These are phyloP conservation scores for Dendryphion nanum DNA, from an alignment of 2,329 filamentous ascomycete genomes.

Conservation along the genomic window DNA sequence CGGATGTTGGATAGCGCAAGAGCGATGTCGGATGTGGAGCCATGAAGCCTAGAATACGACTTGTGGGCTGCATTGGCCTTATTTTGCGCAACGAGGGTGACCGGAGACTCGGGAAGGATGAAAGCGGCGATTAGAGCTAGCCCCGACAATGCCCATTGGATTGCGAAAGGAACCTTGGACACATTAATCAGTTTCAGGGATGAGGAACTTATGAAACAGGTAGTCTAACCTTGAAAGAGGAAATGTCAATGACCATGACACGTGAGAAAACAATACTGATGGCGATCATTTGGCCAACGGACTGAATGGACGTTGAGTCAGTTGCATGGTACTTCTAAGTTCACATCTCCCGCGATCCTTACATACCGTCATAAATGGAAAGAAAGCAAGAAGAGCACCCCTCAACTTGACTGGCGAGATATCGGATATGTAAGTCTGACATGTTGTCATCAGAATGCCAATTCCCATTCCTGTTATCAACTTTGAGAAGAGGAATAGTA, in stretches of 20 bases:
- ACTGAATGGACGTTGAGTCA: neutral
- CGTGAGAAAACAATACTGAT: neutral
- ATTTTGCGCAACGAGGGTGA: conserved; percentile 4
- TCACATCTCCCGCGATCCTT: neutral
- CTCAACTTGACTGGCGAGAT: neutral
- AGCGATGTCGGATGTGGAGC: conserved; percentile 4
- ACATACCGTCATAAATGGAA: conserved; percentile 1
- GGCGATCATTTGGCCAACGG: neutral
- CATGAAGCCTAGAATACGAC: conserved; percentile 3
- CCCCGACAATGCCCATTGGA: conserved; percentile 4
- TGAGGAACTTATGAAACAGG: neutral
- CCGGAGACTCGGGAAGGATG: conserved; percentile 4
- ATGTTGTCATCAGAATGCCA: neutral
- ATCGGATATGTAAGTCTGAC: neutral
- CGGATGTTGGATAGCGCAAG: conserved; percentile 5
- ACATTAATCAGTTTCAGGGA: neutral
- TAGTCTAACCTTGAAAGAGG: neutral
- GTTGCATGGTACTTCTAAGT: neutral
- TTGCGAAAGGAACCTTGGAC: conserved; percentile 4
- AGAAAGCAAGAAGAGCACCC: neutral
- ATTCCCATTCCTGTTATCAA: neutral
- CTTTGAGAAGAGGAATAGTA: neutral
- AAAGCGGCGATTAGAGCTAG: conserved; percentile 3
- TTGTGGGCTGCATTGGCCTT: conserved; percentile 4
- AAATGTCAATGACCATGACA: neutral